phyloP scores from a whole-genome alignment of 768 basidiomycete species.

The Lyophyllum shimeji region DNA sequence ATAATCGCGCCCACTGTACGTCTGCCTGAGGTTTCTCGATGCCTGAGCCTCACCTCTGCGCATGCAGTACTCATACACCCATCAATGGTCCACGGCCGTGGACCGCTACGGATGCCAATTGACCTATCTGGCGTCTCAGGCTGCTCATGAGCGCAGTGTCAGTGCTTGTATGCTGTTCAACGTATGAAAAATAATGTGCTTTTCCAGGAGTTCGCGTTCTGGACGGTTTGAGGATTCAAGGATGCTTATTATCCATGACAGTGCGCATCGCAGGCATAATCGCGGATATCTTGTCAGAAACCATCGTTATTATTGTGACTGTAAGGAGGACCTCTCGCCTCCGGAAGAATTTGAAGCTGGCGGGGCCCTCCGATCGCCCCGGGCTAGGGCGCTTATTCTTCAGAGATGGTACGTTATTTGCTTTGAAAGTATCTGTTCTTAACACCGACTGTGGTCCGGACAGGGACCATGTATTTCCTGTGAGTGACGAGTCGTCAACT shows the following conservation, averaged over 20 bases:
- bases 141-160: slow-evolving; percentile 9
- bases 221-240: not conserved
- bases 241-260: slow-evolving; percentile 3
- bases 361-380: slow-evolving; percentile 18
- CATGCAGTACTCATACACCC: slow-evolving; percentile 9
- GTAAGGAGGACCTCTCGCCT: slow-evolving; percentile 25
- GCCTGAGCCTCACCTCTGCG: not conserved
- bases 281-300: slow-evolving; percentile 28
- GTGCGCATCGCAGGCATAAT: slow-evolving; percentile 28
- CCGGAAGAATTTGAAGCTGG: slow-evolving; percentile 18
- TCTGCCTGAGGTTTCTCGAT: not conserved
- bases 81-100: slow-evolving; percentile 10
- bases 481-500: slow-evolving; percentile 7
- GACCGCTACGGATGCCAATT: slow-evolving; percentile 12
- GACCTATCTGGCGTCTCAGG: slow-evolving; percentile 5
- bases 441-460: not conserved
- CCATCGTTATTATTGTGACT: slow-evolving; percentile 28
- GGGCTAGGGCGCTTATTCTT: slow-evolving; percentile 23
- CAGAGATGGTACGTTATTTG: slow-evolving; percentile 20
- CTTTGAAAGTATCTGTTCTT: not conserved
- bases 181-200: not conserved
- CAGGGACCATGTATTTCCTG: slow-evolving; percentile 27
- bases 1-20: slow-evolving; percentile 26
- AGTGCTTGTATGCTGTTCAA: not conserved
- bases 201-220: not conserved